These are phyloP conservation scores for Colletotrichum nymphaeae DNA, from an alignment of 2,329 filamentous ascomycete genomes.

Conservation along the genomic window DNA sequence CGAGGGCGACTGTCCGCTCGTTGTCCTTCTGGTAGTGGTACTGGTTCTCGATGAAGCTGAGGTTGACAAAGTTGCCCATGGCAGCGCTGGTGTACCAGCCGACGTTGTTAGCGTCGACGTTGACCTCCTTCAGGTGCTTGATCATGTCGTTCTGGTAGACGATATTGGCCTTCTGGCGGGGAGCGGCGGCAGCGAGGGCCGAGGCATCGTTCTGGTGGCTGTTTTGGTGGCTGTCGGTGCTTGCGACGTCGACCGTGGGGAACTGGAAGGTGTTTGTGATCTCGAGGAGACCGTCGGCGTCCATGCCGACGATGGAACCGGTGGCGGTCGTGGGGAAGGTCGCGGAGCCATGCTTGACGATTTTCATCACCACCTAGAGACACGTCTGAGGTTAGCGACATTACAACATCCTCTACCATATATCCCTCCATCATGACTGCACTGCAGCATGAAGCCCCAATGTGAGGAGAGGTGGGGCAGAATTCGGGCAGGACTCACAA, in stretches of 20 bases:
- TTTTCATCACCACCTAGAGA: conserved; percentile 90
- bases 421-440: neutral
- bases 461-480: conserved; percentile 48
- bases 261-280: conserved; percentile 97
- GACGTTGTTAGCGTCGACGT: conserved; percentile 96
- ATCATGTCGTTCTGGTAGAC: conserved; percentile 97
- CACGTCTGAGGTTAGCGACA: conserved; percentile 38
- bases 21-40: conserved; percentile 97
- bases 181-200: conserved; percentile 85
- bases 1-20: conserved; percentile 86
- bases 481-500: conserved; percentile 70
- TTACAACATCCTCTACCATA: neutral
- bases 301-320: conserved; percentile 93
- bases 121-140: conserved; percentile 94
- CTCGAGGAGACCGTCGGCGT: conserved; percentile 82
- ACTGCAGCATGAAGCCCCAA: conserved; percentile 40
- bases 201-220: conserved; percentile 79
- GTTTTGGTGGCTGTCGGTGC: conserved; percentile 79
- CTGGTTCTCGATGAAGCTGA: conserved; percentile 97
- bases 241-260: conserved; percentile 80
- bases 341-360: conserved; percentile 93
- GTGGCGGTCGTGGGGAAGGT: conserved; percentile 90
- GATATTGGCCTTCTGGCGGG: conserved; percentile 89
- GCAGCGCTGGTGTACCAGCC: conserved; percentile 99
- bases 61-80: conserved; percentile 98